phyloP scores from a whole-genome alignment of 805 yeast genomes.

The Candida methanosorbosa region DNA sequence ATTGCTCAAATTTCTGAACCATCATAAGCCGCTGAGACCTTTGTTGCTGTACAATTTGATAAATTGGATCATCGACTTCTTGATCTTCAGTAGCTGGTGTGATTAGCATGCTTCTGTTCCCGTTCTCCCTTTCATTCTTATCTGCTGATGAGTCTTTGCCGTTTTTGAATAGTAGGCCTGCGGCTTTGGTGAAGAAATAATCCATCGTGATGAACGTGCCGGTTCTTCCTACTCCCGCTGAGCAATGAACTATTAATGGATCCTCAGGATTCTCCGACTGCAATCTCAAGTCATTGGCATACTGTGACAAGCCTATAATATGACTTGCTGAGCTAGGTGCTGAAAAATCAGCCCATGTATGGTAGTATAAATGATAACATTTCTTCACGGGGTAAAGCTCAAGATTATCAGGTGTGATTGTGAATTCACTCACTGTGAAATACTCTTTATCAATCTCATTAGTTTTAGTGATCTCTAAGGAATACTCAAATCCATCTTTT shows the following conservation, averaged over 20 bases:
- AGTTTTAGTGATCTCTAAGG: constrained; percentile 3
- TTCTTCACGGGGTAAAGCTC: constrained; percentile 9
- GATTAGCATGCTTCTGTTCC: constrained; percentile 8
- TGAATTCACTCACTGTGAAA: constrained; percentile 1
- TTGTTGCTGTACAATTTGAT: constrained; percentile 33
- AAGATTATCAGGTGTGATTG: neutral
- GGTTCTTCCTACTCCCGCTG: constrained; percentile 55
- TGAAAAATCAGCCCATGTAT: constrained; percentile 36
- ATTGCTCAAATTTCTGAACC: constrained; percentile 48
- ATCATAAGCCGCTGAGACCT: constrained; percentile 41
- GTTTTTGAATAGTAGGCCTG: neutral
- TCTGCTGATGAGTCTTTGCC: neutral
- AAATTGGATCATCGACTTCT: constrained; percentile 28
- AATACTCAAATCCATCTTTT: constrained; percentile 3
- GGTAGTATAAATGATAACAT: constrained; percentile 32
- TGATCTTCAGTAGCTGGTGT: constrained; percentile 13
- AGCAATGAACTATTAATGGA: constrained; percentile 39
- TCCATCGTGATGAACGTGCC: constrained; percentile 43
- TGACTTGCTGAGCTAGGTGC: constrained; percentile 28
- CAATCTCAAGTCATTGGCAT: constrained; percentile 5
- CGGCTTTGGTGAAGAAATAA: constrained; percentile 16
- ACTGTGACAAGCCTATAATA: constrained; percentile 14
- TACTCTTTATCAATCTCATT: neutral
- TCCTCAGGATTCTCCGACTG: constrained; percentile 4
- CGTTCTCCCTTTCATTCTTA: constrained; percentile 4